Conservation (phyloP, 2,329 filamentous ascomycete species). For the Fusarium udum region DNA sequence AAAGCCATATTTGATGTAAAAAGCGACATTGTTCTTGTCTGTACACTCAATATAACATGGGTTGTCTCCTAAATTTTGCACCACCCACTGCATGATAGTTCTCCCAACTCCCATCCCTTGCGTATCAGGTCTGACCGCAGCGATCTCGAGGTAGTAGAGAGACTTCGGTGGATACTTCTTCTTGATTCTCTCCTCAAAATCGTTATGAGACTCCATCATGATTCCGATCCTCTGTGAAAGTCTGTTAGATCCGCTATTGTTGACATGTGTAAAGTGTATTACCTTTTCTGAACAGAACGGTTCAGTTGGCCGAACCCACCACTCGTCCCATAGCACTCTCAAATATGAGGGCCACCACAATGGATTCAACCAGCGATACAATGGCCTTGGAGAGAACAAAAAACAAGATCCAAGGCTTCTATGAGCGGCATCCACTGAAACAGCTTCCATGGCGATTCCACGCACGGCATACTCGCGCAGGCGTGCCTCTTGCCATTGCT, state of each 20-base stretch:
- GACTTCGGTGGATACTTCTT: neutral
- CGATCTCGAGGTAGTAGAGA: neutral
- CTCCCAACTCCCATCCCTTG: neutral
- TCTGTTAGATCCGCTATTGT: rapidly evolving
- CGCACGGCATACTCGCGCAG: neutral
- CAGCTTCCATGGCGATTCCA: neutral
- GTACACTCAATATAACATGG: neutral
- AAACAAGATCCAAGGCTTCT: neutral
- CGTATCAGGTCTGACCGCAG: neutral
- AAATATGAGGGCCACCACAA: neutral
- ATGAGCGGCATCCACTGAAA: neutral
- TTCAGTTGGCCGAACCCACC: neutral
- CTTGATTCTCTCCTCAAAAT: neutral
- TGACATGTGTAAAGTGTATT: no score
- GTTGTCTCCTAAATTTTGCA: neutral
- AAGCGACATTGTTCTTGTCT: neutral
- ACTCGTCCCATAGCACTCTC: neutral
- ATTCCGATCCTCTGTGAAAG: neutral
- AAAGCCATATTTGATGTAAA: neutral
- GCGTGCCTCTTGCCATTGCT: neutral
- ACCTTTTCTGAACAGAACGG: neutral
- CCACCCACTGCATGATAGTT: neutral
- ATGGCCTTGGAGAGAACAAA: neutral
- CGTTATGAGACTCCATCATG: neutral
- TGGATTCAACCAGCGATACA: neutral